Evolutionary conservation across 352 stramenopile species (phyloP).

Genomic region (Hyaloperonospora arabidopsidis): DNA sequence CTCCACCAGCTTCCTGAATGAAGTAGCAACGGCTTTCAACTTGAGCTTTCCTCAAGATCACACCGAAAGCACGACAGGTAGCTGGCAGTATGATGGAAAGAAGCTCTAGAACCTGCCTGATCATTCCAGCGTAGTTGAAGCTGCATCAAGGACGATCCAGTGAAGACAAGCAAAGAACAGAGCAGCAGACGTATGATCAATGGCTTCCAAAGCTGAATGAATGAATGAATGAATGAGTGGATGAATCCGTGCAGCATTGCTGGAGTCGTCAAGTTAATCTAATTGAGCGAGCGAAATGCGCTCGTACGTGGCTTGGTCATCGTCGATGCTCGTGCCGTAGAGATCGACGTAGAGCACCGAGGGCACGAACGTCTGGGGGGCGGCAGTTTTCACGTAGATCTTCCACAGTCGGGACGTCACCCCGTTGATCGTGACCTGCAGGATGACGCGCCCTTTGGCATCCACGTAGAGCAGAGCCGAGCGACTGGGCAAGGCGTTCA

Average conservation of each 20-base stretch:
- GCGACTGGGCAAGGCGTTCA: slow-evolving; percentile 60
- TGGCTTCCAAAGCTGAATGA: too few relatives aligned
- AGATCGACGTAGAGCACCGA: slow-evolving; percentile 74
- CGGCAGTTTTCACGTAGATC: slow-evolving; percentile 61
- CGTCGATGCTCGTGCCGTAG: slow-evolving; percentile 46
- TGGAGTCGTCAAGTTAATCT: too few relatives aligned
- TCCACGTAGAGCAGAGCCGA: slow-evolving; percentile 51
- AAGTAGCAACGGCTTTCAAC: slow-evolving; percentile 74
- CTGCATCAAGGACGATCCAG: too few relatives aligned
- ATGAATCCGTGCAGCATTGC: too few relatives aligned
- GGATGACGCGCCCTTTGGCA: slow-evolving; percentile 39
- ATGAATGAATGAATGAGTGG: too few relatives aligned
- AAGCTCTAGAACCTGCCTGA: slow-evolving; percentile 29
- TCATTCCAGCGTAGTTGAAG: background rate
- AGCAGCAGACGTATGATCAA: too few relatives aligned
- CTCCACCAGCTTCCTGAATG: slow-evolving; percentile 94
- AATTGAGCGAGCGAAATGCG: slow-evolving; percentile 25
- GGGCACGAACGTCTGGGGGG: slow-evolving; percentile 50
- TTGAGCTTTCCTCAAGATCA: slow-evolving; percentile 20
- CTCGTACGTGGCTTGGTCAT: slow-evolving; percentile 51
- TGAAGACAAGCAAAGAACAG: too few relatives aligned
- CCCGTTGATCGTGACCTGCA: slow-evolving; percentile 50
- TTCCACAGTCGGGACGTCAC: slow-evolving; percentile 53
- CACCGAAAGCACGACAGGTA: slow-evolving; percentile 6
- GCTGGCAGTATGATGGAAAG: slow-evolving; percentile 60